Evolutionary conservation across 169 alveolate genomes (phyloP), one percentile per base, ranked within the genome.

Genomic region (Eimeria praecox): DNA sequence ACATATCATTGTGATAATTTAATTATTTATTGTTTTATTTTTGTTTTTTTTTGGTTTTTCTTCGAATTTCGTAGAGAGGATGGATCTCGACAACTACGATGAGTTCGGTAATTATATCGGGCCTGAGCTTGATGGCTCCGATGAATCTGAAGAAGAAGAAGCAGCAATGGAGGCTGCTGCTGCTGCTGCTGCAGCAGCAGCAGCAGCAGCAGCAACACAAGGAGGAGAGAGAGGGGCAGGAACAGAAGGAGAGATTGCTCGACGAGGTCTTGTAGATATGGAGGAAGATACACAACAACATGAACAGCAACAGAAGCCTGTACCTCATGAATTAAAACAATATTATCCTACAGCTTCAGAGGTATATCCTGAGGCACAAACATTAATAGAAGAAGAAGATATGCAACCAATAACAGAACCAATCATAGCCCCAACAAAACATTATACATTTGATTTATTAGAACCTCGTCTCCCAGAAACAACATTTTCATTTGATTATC

Each of bases 101-200:
- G 99, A 99, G 97, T 99, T 99, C 92, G 99, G 99, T 38, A 99
- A 99, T 97, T 99, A 99, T 96, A 99, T 99, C 59, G 99, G 99
- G 42, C 99, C 99, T 77, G 99, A 97, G 83, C 96, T 98, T 44
- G 97, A 96, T 33, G 97, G 83, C 42, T 49, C 46, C 14, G 98
- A 94, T 33, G 99, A 97, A 24, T 98, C 97, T 44, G 99, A 96
- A 46, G 95, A 97, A 44, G 98, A 97, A 30, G 97, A 96, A 49
- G 98, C 96, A 16, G 96, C 95, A 35, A 95, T 95, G 3, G 96
- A 94, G 44, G 98, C 89, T n/a, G 93, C 95, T 22, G 95, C 92
- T 3, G 93, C 62, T 75, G 96, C 78, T 38, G 71, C 86, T 20
- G 97, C 94, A 3, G 96, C 97, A 46, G 95, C 95, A 59, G 97